Conservation (phyloP, 2,329 filamentous ascomycete genomes). For the Epichloe baconii region DNA sequence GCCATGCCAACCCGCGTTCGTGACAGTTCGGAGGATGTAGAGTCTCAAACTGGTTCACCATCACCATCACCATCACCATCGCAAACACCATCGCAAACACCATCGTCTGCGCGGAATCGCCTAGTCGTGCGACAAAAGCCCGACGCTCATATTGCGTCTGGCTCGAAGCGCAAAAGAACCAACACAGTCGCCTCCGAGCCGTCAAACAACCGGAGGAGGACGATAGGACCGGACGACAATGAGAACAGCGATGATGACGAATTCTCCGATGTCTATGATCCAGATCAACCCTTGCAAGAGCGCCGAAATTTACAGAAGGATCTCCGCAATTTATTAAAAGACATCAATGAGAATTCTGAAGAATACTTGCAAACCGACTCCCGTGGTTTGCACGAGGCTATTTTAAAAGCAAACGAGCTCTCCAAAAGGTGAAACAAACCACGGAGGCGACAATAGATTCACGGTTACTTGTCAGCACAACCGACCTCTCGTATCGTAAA, state of each 20-base stretch:
- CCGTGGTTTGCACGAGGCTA: constrained; percentile 48
- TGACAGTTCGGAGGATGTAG: constrained; percentile 8
- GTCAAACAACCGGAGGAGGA: constrained; percentile 12
- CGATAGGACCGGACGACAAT: constrained; percentile 7
- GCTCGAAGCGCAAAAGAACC: constrained; percentile 21
- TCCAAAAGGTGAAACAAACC: constrained; percentile 70
- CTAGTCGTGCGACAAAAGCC: constrained; percentile 16
- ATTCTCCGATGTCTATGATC: constrained; percentile 51
- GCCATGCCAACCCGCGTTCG: constrained; percentile 14
- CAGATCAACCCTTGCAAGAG: constrained; percentile 65
- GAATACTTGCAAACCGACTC: constrained; percentile 57
- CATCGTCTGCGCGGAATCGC: constrained; percentile 10
- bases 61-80: constrained; percentile 11
- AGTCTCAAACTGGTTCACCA: constrained; percentile 9
- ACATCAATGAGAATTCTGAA: constrained; percentile 53
- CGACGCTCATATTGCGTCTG: constrained; percentile 11
- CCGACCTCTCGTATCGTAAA: constrained; percentile 69
- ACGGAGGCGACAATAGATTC: constrained; percentile 85
- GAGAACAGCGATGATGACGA: constrained; percentile 7
- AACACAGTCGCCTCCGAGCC: constrained; percentile 12
- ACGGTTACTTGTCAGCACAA: constrained; percentile 66
- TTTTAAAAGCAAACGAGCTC: constrained; percentile 52
- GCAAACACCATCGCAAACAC: constrained; percentile 9
- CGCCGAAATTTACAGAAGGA: constrained; percentile 57
- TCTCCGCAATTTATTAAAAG: constrained; percentile 53